These are phyloP conservation scores for Fistulifera solaris DNA, from an alignment of 108 stramenopile species.

Conservation along the genomic window DNA sequence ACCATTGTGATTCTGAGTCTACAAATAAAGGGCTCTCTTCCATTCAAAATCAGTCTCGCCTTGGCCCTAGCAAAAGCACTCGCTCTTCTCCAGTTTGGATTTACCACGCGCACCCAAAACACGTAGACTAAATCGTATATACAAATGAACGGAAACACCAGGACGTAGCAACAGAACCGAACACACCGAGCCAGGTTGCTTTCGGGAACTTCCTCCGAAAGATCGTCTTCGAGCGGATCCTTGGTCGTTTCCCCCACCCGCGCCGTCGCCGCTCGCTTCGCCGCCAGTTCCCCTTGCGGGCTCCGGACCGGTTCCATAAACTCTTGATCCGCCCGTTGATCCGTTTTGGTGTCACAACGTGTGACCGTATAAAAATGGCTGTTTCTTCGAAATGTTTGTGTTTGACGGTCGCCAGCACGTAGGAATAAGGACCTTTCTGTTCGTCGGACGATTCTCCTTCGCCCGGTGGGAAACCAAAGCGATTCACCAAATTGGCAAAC, in stretches of 20 bases:
- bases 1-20: constrained; percentile 47
- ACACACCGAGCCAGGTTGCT: not conserved
- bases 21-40: constrained; percentile 29
- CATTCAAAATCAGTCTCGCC: constrained; percentile 27
- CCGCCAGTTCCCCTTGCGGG: constrained; percentile 29
- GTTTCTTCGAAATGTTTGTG: constrained; percentile 55
- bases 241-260: not conserved
- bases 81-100: constrained; percentile 6
- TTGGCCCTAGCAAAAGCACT: constrained; percentile 5
- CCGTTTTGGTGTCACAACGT: constrained; percentile 24
- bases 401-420: constrained; percentile 42
- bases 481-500: constrained; percentile 32
- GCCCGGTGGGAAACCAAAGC: constrained; percentile 46
- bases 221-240: not conserved
- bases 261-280: constrained; percentile 23
- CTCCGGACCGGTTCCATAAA: constrained; percentile 40
- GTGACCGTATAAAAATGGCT: constrained; percentile 46
- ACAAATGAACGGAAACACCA: constrained; percentile 15
- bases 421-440: constrained; percentile 42
- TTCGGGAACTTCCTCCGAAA: not conserved
- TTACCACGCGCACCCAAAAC: constrained; percentile 5
- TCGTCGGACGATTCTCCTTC: constrained; percentile 39
- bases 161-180: constrained; percentile 8
- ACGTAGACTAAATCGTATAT: constrained; percentile 18
- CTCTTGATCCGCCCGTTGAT: constrained; percentile 49